These are phyloP conservation scores for Angomonas deanei DNA, from an alignment of 208 protist genomes.

Conservation along the genomic window DNA sequence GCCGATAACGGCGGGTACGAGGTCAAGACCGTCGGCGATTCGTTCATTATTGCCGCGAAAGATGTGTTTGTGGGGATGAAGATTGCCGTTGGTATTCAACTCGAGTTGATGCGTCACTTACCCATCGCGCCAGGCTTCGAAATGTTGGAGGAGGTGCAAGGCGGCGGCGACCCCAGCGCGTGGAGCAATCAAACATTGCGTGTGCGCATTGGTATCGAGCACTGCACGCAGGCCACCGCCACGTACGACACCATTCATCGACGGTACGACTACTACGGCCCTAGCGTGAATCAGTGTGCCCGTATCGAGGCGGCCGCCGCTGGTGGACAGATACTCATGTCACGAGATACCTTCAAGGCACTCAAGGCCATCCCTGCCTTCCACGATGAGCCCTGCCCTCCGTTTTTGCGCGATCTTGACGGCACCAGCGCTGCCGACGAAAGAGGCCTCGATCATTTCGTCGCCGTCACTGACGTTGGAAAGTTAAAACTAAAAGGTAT, in stretches of 20 bases:
- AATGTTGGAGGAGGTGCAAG: constrained; percentile 50
- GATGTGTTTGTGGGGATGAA: constrained; percentile 54
- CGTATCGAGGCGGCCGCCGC: constrained; percentile 59
- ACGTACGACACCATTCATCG: constrained; percentile 59
- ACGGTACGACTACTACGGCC: constrained; percentile 88
- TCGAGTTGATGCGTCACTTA: constrained; percentile 57
- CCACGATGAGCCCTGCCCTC: constrained; percentile 45
- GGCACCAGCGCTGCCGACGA: not conserved
- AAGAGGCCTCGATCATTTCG: constrained; percentile 48
- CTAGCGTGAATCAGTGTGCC: constrained; percentile 78
- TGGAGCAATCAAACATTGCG: constrained; percentile 41
- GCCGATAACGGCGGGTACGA: constrained; percentile 67
- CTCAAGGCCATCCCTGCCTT: constrained; percentile 55
- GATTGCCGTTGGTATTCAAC: constrained; percentile 60
- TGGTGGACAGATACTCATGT: constrained; percentile 83
- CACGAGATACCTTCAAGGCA: constrained; percentile 46
- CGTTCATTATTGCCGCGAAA: constrained; percentile 75
- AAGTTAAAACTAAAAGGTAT: constrained; percentile 39
- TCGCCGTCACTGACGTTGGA: constrained; percentile 46
- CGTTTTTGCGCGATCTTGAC: constrained; percentile 25
- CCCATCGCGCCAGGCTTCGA: constrained; percentile 52
- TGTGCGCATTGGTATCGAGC: constrained; percentile 64
- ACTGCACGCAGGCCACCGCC: constrained; percentile 57
- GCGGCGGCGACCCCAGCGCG: constrained; percentile 27
- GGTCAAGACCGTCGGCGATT: constrained; percentile 78